Evolutionary conservation across 768 basidiomycete species (phyloP), one percentile per base, ranked within the genome.

Genomic region (Sarcomyxa edulis): DNA sequence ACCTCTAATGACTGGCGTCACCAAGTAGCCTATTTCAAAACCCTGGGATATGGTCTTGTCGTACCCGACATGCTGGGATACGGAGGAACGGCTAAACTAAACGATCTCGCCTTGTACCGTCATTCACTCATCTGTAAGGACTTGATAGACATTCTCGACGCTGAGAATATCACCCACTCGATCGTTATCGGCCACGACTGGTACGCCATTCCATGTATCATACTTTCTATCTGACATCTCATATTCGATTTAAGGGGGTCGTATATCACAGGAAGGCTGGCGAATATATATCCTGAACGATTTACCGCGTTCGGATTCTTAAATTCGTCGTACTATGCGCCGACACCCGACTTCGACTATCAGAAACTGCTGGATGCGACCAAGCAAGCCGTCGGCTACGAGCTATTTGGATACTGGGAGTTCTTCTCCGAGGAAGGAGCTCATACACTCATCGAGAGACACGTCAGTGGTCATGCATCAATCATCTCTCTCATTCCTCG

Each of bases 31-130:
- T 62, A 57, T 43, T 67, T 72, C 52, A 40, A 52, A 23, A 48
- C 45, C 7, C 44, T 52, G 27, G 70, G 70, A 7, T 74, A 71
- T 46, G 63, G 68, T 5, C 43, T 78, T 30, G 52, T 78, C 35
- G 68, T 61, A 2, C 73, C 70, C 1, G 73, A 76, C 47, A 61
- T 71, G 59, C 64, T 76, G 19, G 75, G 75, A 4, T 76, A 71
- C 39, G 76, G 74, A 7, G 64, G 63, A 1, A 74, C 73, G 7
- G 61, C 61, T 45, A 71, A 72, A 43, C 74, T 74, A 1, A 41
- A 45, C 1, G 65, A 71, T 35, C 40, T 52, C 2, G 46, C 43
- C 5, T 47, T 52, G 7, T 78, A 74, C 52, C 39, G 44, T 4
- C 22, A 36, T n/a, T 60, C 51, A 36, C 48, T 56, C 18, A 51